phyloP scores from a whole-genome alignment of 805 yeast genomes.

The Teunomyces barrocoloradensis region DNA sequence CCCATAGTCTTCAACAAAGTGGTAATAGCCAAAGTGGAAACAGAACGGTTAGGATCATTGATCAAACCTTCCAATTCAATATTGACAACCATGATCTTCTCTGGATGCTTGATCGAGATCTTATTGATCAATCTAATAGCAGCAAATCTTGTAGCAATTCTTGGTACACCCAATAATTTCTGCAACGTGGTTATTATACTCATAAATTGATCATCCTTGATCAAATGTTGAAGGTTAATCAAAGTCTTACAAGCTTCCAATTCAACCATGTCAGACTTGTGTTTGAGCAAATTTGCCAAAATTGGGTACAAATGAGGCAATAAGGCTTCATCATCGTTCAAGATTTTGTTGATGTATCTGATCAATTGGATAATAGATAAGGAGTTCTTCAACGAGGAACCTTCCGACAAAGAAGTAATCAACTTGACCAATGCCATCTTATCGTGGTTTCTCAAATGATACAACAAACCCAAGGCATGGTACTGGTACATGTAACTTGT shows the following conservation, averaged over 20 bases:
- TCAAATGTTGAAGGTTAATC: conserved; percentile 49
- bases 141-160: conserved; percentile 86
- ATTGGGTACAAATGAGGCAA: conserved; percentile 59
- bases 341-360: conserved; percentile 71
- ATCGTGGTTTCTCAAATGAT: conserved; percentile 85
- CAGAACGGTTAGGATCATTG: conserved; percentile 83
- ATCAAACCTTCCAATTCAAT: conserved; percentile 82
- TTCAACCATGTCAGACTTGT: conserved; percentile 85
- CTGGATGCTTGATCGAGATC: conserved; percentile 79
- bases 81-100: conserved; percentile 74
- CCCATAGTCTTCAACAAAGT: conserved; percentile 94
- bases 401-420: conserved; percentile 71
- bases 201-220: conserved; percentile 63
- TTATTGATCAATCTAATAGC: conserved; percentile 89
- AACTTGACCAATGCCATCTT: conserved; percentile 90
- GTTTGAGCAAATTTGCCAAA: conserved; percentile 67
- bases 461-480: conserved; percentile 90
- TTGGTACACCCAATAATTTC: conserved; percentile 76
- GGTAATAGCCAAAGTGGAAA: conserved; percentile 96
- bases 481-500: conserved; percentile 87
- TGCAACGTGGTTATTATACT: conserved; percentile 73
- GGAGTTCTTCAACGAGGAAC: conserved; percentile 66
- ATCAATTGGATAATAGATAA: conserved; percentile 84
- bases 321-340: conserved; percentile 68
- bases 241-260: conserved; percentile 86